Evolutionary conservation across 202 grass and related monocot genomes (phyloP).

Genomic region (Hordeum pubiflorum): DNA sequence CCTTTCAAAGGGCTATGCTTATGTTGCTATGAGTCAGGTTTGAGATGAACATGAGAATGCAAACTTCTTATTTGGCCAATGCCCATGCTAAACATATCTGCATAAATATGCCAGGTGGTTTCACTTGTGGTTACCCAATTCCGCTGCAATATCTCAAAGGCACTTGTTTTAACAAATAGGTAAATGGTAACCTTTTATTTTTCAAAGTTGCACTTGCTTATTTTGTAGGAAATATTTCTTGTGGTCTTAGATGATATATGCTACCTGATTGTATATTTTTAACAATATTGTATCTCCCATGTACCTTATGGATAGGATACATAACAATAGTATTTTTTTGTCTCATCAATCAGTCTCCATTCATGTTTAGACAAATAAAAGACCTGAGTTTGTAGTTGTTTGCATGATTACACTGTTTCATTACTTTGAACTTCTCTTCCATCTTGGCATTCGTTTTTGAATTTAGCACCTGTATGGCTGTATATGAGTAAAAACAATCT

Average conservation of each 20-base stretch:
- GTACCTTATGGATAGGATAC: not conserved
- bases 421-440: not conserved
- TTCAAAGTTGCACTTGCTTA: not conserved
- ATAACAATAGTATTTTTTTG: slow-evolving; percentile 8
- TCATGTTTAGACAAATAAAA: slow-evolving; percentile 1
- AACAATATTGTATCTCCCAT: not conserved
- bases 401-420: not conserved
- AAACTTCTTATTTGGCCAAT: not conserved
- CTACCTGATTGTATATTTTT: not conserved
- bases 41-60: slow-evolving; percentile 1
- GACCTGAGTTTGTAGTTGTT: not conserved
- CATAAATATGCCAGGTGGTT: slow-evolving; percentile 58
- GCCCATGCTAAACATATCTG: slow-evolving; percentile 15
- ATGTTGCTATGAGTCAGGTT: slow-evolving; percentile 94
- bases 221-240: not conserved
- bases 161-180: slow-evolving; percentile 90
- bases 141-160: slow-evolving; percentile 88
- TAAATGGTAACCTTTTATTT: slow-evolving; percentile 20
- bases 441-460: not conserved
- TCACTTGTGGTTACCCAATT: slow-evolving; percentile 92
- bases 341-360: not conserved
- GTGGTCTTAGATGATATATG: not conserved
- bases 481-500: not conserved
- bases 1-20: slow-evolving; percentile 89
- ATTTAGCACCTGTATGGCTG: not conserved